Percentiles rank a stretch among this genome's conserved stretches.
These are phyloP conservation scores for Fusarium stilboides DNA, from an alignment of 2,329 filamentous ascomycete genomes.

Conservation along the genomic window DNA sequence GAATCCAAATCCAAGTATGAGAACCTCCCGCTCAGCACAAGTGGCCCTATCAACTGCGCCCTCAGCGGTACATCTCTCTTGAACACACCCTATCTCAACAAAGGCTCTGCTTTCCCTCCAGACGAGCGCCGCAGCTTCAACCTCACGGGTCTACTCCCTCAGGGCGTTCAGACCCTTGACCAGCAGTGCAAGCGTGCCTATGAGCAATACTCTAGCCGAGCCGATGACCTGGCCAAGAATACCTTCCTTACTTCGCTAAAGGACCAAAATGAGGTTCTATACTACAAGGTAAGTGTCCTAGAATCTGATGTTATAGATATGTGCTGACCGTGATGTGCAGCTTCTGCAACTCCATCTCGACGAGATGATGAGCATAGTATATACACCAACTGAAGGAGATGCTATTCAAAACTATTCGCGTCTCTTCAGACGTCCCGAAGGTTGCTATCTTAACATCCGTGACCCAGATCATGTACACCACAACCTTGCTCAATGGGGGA, in stretches of 20 bases:
- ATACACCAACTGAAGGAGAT: constrained; percentile 91
- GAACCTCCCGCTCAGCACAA: constrained; percentile 55
- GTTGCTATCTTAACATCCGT: constrained; percentile 84
- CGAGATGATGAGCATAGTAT: constrained; percentile 93
- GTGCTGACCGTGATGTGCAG: constrained; percentile 57
- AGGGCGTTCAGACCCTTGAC: constrained; percentile 80
- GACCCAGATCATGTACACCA: constrained; percentile 76
- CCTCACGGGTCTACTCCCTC: constrained; percentile 80
- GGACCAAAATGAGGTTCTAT: constrained; percentile 87
- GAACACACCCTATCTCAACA: constrained; percentile 73
- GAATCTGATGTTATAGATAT: fast-evolving
- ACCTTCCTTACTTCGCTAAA: constrained; percentile 89
- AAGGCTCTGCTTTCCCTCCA: constrained; percentile 82
- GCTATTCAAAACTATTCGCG: constrained; percentile 88
- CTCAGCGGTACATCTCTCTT: constrained; percentile 55
- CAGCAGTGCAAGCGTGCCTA: constrained; percentile 85
- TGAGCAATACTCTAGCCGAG: constrained; percentile 78
- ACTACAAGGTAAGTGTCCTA: constrained; percentile 72
- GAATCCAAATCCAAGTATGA: constrained; percentile 48
- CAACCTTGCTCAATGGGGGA: constrained; percentile 77
- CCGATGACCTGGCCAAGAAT: constrained; percentile 83
- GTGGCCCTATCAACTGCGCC: constrained; percentile 56
- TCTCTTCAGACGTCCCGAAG: constrained; percentile 83
- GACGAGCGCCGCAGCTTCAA: constrained; percentile 79
- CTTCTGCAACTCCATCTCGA: constrained; percentile 83